Base-by-base conservation (phyloP, 352 stramenopile genomes). In the Phytophthora syringae region DNA sequence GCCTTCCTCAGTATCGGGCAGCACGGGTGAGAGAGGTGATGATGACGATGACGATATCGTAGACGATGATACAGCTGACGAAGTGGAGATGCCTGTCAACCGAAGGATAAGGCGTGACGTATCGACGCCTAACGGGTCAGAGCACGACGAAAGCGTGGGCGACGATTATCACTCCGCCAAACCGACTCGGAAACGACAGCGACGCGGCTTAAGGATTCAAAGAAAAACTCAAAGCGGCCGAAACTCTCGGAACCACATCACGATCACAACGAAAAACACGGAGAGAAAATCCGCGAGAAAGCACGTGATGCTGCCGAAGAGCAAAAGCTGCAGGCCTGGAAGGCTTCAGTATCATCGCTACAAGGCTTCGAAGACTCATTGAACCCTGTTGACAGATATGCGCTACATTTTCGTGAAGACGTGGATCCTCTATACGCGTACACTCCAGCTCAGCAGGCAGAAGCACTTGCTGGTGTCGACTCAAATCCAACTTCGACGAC, bases 351-450 rank as follows among this genome's bases (percentile, higher is more conserved):
- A 0, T 88, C 74, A 25, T 93, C 83, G 44, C 70, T 94, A 15
- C 77, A 86, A 60, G 82, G 89, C 40, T 96, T 99, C 59, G 88
- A 98, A 55, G 87, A 94, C 57, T 96, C 90, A 21, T 76, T 99
- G 27, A 95, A 92, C 27, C 80, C 93, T 7, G 88, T 98, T 1
- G 97, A 99, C 62, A 79, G 91, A 1, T 98, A 99, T 61, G 96
- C 92, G 13, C 71, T 99, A 5, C 76, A 95, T 24, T 96, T 98
- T 40, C 91, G 94, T 36, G 86, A 97, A 68, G 73, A 96, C 21
- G 86, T 98, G 45, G 95, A 99, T 59, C 95, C 88, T 59, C 49
- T 90, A 25, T 92, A 81, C 59, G 66, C 81, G 16, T 90, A 93
- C 24, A 80, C 70, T 13, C 70, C 64, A 32, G 70, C 70, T 21